Evolutionary conservation across 2,329 filamentous ascomycete genomes (phyloP).

Genomic region (Trichoderma endophyticum): DNA sequence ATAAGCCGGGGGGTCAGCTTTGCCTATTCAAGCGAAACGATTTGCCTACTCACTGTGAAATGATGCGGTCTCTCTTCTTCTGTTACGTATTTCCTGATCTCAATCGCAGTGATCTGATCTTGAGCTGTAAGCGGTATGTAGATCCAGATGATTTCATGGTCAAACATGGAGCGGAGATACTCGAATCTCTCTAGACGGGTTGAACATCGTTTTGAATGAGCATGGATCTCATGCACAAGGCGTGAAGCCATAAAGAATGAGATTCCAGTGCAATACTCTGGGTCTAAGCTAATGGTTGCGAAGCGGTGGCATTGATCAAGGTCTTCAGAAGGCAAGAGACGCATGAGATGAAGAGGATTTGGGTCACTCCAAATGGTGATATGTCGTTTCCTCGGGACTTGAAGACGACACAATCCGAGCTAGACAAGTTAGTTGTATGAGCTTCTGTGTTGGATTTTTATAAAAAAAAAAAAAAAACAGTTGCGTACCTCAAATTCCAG

Average conservation of each 20-base stretch:
- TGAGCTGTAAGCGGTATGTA: neutral
- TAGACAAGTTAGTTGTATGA: neutral
- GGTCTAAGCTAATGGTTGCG: neutral
- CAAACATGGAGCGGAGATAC: neutral
- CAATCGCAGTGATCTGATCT: neutral
- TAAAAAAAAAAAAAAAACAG: too few species aligned
- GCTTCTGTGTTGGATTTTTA: neutral
- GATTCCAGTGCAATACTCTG: neutral
- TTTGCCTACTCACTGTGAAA: neutral
- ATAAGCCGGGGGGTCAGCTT: neutral
- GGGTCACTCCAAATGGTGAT: neutral
- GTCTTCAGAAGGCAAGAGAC: neutral
- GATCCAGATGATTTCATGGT: neutral
- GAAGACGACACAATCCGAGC: neutral
- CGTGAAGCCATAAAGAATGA: neutral
- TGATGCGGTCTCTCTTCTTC: neutral
- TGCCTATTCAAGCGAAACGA: neutral
- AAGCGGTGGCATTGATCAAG: neutral
- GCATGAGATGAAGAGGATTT: neutral
- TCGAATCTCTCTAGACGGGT: neutral
- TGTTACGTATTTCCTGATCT: neutral
- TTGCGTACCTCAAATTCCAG: neutral
- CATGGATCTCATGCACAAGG: neutral
- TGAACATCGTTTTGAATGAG: neutral
- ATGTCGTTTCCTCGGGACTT: neutral